These are phyloP conservation scores for Phtheirospermum japonicum DNA, from an alignment of 257 asterid species.

Conservation along the genomic window DNA sequence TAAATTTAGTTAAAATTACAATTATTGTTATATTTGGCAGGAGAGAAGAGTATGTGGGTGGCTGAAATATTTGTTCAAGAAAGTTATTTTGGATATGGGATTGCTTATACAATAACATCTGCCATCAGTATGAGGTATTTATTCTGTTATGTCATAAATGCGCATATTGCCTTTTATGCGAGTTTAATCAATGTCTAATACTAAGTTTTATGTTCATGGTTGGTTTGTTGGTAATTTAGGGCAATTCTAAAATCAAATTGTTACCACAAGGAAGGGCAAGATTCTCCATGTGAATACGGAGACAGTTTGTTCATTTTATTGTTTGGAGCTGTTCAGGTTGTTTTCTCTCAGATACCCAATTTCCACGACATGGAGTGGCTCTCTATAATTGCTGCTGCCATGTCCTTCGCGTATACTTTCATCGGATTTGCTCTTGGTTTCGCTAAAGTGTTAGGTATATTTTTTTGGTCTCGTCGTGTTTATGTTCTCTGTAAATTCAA, in stretches of 20 bases:
- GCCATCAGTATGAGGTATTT: constrained; percentile 60
- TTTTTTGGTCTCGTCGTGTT: not conserved
- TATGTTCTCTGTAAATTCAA: too few species aligned
- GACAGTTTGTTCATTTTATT: constrained; percentile 43
- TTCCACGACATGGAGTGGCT: constrained; percentile 58
- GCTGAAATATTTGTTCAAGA: constrained; percentile 50
- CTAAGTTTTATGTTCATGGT: not conserved
- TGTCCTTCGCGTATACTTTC: constrained; percentile 58
- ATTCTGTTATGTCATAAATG: not conserved
- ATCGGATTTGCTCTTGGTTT: constrained; percentile 51
- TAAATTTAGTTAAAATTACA: not conserved
- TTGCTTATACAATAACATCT: constrained; percentile 61
- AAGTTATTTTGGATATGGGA: constrained; percentile 55
- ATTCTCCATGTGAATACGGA: constrained; percentile 50
- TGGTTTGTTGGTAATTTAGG: constrained; percentile 31
- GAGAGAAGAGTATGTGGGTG: constrained; percentile 54
- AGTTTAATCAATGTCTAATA: not conserved
- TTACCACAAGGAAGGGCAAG: constrained; percentile 53
- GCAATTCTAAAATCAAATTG: constrained; percentile 64
- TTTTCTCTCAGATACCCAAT: constrained; percentile 61
- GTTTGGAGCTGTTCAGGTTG: constrained; percentile 53
- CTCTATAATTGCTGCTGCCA: constrained; percentile 50
- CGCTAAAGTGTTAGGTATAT: constrained; percentile 46
- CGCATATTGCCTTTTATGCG: not conserved
- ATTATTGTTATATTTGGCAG: constrained; percentile 32